Conservation (phyloP, 306 rosid genomes). For the Fragaria iinumae region DNA sequence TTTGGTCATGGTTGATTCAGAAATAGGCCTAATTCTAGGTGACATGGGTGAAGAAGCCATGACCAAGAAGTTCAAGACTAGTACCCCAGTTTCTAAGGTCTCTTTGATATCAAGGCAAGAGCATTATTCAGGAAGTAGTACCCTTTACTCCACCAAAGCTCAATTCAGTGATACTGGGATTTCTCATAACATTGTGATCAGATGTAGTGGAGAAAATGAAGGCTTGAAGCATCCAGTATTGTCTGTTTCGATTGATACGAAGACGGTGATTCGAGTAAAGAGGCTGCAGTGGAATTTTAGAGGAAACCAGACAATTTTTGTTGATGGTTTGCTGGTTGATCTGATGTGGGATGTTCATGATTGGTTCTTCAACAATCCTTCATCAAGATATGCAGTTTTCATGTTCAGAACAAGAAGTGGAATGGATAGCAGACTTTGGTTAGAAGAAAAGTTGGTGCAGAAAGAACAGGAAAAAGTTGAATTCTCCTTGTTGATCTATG, state of each 20-base stretch:
- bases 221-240: constrained; percentile 46
- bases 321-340: constrained; percentile 88
- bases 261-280: constrained; percentile 78
- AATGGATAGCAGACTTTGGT: constrained; percentile 82
- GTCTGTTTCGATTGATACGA: constrained; percentile 65
- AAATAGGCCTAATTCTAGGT: constrained; percentile 58
- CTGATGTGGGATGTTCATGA: constrained; percentile 94
- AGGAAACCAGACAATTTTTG: constrained; percentile 82
- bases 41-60: constrained; percentile 43
- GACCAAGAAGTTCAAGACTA: constrained; percentile 40
- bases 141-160: constrained; percentile 60
- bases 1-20: constrained; percentile 49
- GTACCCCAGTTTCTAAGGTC: constrained; percentile 24
- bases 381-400: constrained; percentile 64
- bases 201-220: constrained; percentile 58
- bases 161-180: constrained; percentile 66
- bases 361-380: constrained; percentile 67
- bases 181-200: constrained; percentile 65
- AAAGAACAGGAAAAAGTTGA: constrained; percentile 49
- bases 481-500: constrained; percentile 87
- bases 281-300: constrained; percentile 91
- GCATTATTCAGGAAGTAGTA: constrained; percentile 60
- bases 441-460: constrained; percentile 63
- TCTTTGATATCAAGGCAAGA: constrained; percentile 62
- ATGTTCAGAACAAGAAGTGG: constrained; percentile 89